Base-by-base conservation (phyloP, 179 eudicot genomes). In the Silene vulgaris region DNA sequence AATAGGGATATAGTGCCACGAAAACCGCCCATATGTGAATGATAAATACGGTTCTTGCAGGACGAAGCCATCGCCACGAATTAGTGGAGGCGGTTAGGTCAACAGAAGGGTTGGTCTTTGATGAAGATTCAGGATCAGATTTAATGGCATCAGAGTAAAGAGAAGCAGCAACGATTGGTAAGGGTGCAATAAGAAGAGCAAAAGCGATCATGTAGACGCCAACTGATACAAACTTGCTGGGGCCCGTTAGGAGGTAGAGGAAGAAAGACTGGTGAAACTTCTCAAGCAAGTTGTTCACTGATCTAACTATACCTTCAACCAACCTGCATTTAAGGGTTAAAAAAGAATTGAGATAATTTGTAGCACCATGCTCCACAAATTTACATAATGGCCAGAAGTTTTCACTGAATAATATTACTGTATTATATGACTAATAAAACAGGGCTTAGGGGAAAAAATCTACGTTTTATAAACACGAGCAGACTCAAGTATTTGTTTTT, bases 161-260 rank as follows among this genome's bases (percentile, higher is more conserved):
- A 76, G 99, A 84, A 73, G 99, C 99, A 4, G 97, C 91, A 73
- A 87, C 88, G 29, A 95, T 68, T 0, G 99, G 99, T 78, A 92
- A 87, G 62, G 99, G 97, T 74, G 95, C 97, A 69, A 95, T 79
- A 61, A 95, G 96, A 71, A 95, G 88, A 3, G 87, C 90, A 81
- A 95, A 95, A 69, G 93, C 87, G 28, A 95, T 90, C 99, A 95
- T 95, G 90, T 95, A 95, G 65, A 95, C 90, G 78, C 99, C 99
- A 48, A 95, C 97, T n/a, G 99, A 95, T 72, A 92, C 95, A 70
- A 92, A 95, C 74, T 91, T 92, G 83, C 85, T 87, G 52, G 99
- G 87, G 3, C 90, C 90, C 11, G 97, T 89, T 76, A 95, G 76
- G 65, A 95, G 89, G 83, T 95, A 95, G 32, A 92, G 89, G 71